phyloP scores from a whole-genome alignment of 2,329 filamentous ascomycete species.

The Massarina eburnea region DNA sequence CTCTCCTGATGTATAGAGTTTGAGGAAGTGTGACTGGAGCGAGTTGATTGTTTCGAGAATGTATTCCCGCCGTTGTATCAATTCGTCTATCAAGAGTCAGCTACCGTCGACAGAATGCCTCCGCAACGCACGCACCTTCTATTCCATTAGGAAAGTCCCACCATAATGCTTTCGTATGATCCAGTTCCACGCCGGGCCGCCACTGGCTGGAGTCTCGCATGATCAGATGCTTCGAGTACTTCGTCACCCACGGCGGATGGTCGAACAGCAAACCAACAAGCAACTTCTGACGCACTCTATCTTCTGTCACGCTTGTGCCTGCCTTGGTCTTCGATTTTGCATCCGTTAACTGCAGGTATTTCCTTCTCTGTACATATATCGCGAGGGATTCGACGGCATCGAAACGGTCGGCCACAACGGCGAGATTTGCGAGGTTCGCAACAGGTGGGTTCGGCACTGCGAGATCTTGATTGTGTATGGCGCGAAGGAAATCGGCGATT shows the following conservation, averaged over 20 bases:
- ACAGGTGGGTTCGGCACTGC: conserved; percentile 52
- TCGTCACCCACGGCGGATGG: conserved; percentile 61
- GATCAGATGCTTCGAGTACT: conserved; percentile 66
- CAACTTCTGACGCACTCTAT: conserved; percentile 69
- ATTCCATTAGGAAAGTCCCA: conserved; percentile 71
- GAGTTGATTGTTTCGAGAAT: conserved; percentile 71
- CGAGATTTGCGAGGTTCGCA: conserved; percentile 66
- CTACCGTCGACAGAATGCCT: not conserved
- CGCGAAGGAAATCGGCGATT: conserved; percentile 68
- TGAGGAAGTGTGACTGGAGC: conserved; percentile 67
- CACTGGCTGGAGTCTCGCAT: conserved; percentile 65
- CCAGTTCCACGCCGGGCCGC: conserved; percentile 45
- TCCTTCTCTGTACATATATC: conserved; percentile 54
- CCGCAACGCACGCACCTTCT: conserved; percentile 53
- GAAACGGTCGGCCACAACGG: conserved; percentile 73
- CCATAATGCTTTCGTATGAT: conserved; percentile 59
- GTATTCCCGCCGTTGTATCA: conserved; percentile 65
- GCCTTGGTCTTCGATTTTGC: conserved; percentile 48
- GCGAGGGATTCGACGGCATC: conserved; percentile 62
- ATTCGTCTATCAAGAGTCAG: conserved; percentile 56
- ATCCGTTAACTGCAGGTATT: conserved; percentile 46
- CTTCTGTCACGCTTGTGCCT: conserved; percentile 55
- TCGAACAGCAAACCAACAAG: conserved; percentile 67
- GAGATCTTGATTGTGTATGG: conserved; percentile 62
- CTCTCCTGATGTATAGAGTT: conserved; percentile 67